phyloP scores from a whole-genome alignment of 2,329 filamentous ascomycete genomes.

The Aspergillus luchuensis region DNA sequence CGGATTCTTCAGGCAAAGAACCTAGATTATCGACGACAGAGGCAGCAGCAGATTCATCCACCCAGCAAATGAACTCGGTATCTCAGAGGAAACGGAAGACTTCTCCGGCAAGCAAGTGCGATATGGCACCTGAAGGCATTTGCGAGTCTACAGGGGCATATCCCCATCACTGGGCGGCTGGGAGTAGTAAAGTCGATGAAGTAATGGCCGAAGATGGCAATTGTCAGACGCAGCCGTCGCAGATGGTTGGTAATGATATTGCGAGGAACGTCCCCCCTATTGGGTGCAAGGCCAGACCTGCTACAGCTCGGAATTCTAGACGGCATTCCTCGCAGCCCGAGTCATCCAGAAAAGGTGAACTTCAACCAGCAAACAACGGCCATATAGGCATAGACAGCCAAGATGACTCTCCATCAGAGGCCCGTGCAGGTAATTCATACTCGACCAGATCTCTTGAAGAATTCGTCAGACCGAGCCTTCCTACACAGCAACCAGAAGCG shows the following conservation, averaged over 20 bases:
- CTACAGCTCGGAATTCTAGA: constrained; percentile 27
- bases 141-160: not conserved
- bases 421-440: not conserved
- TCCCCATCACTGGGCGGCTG: not conserved
- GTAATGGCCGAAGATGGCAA: not conserved
- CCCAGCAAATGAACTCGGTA: constrained; percentile 27
- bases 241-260: not conserved
- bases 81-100: constrained; percentile 37
- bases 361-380: constrained; percentile 4
- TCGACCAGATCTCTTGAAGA: not conserved
- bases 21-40: constrained; percentile 22
- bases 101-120: constrained; percentile 24
- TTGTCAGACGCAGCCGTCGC: not conserved
- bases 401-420: not conserved
- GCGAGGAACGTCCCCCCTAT: not conserved
- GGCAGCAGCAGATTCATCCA: constrained; percentile 6
- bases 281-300: constrained; percentile 11
- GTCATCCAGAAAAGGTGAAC: constrained; percentile 10
- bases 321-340: constrained; percentile 38
- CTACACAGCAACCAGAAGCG: constrained; percentile 8
- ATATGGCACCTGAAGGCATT: not conserved
- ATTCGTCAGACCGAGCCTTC: not conserved
- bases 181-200: too few relatives aligned
- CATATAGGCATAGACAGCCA: not conserved
- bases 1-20: constrained; percentile 20